Base-by-base conservation (phyloP, 1,139 yeast species). In the Entelexis sorbosivorans region DNA sequence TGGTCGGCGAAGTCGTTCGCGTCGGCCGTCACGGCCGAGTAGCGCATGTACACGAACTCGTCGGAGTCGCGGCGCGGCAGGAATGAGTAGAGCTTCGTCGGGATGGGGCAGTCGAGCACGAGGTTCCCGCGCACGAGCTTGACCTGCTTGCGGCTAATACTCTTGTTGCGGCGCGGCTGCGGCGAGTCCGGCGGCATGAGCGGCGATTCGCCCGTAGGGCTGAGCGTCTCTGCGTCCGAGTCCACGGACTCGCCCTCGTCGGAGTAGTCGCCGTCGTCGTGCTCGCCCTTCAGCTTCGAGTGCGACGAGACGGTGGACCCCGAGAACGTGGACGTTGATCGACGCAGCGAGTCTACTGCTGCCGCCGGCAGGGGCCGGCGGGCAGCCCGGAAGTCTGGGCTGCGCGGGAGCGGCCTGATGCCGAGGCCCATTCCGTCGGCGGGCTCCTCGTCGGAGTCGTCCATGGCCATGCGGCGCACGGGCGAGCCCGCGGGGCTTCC, bases 31-130 rank as follows among this genome's bases (percentile, higher is more conserved):
- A 94, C 86, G 0, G 96, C 96, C 0, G 96, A 85, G 66, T 89
- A 88, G 56, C 95, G 79, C 95, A 91, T 88, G 66, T 85, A 86
- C 14, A 91, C 81, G 64, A 86, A 91, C 66, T 91, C 98, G 49
- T 93, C 96, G 44, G 85, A 81, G 60, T 87, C 95, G 26, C 91
- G 76, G 60, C 88, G 74, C 8, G 94, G 87, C 57, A 86, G 69
- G 49, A 86, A 85, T 56, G 83, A 81, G 60, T 79, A 77, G 52
- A 91, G 73, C 57, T 89, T 91, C 20, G 86, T 80, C 2, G 98
- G 97, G 45, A 91, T 82, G 2, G 96, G 96, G 61, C 93, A 89
- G 63, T 89, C 96, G 55, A 91, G 73, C 7, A 88, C 88, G 63
- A 91, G 76, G 59, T 86, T 83, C 46, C 94, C 91, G 24, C 82